A percentile compares a stretch with the other conserved stretches of the same genome.
These are phyloP conservation scores for Nakaseomyces sp. DNA, from an alignment of 1,139 yeast genomes.

Conservation along the genomic window DNA sequence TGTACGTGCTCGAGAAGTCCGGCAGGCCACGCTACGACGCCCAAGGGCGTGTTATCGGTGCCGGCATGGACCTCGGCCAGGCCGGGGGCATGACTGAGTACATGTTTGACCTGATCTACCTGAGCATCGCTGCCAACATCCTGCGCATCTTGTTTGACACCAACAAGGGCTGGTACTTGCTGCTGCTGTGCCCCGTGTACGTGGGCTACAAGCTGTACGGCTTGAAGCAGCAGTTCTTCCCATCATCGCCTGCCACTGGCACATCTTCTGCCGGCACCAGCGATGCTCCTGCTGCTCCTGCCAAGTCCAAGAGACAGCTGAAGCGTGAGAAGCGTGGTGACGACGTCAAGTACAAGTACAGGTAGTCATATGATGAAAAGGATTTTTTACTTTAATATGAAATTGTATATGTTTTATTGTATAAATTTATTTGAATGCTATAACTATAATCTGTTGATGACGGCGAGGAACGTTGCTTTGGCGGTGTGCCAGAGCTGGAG, in stretches of 20 bases:
- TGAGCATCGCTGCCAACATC: slow-evolving; percentile 24
- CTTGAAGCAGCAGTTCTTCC: slow-evolving; percentile 18
- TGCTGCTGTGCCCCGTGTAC: slow-evolving; percentile 20
- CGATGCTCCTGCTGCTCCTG: too few relatives aligned
- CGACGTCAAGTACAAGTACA: slow-evolving; percentile 22
- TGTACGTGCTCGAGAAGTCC: slow-evolving; percentile 23
- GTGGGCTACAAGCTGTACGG: slow-evolving; percentile 23
- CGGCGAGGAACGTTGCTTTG: slow-evolving; percentile 14
- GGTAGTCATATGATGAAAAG: slow-evolving; percentile 1
- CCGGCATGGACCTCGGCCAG: slow-evolving; percentile 23
- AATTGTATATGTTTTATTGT: neutral
- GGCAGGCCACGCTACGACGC: slow-evolving; percentile 25
- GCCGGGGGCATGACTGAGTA: slow-evolving; percentile 25
- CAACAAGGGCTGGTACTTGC: slow-evolving; percentile 21
- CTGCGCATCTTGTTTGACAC: slow-evolving; percentile 24
- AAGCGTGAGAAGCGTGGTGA: slow-evolving; percentile 29
- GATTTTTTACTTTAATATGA: neutral
- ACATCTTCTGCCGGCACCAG: too few relatives aligned
- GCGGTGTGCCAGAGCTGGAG: slow-evolving; percentile 15
- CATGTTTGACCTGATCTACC: slow-evolving; percentile 28
- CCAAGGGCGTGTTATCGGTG: slow-evolving; percentile 16
- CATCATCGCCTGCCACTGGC: too few relatives aligned
- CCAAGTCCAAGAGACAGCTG: slow-evolving; percentile 30
- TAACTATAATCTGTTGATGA: slow-evolving; percentile 12
- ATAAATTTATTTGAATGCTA: neutral